Conservation (phyloP, 345 rosid species). For the Arabidopsis arenosa region DNA sequence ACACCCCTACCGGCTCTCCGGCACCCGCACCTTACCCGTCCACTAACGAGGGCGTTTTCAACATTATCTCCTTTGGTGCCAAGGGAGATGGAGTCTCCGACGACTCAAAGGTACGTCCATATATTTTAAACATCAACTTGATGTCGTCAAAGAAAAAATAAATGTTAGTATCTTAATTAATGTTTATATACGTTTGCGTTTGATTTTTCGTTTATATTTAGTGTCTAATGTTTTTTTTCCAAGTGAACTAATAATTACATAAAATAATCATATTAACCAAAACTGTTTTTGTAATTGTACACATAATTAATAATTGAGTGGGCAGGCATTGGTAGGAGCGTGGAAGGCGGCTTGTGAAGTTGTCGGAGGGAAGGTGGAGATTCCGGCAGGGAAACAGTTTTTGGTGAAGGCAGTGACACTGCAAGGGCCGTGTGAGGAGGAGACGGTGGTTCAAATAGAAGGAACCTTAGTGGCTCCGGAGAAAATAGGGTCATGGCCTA, state of each 20-base stretch:
- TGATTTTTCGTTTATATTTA: neutral
- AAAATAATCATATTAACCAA: neutral
- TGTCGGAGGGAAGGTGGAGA: slow-evolving; percentile 41
- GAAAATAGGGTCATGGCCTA: slow-evolving; percentile 68
- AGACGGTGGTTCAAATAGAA: slow-evolving; percentile 60
- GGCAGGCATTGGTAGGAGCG: slow-evolving; percentile 40
- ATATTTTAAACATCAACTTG: neutral
- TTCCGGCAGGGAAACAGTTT: slow-evolving; percentile 40
- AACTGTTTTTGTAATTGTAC: neutral
- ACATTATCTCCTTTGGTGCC: slow-evolving; percentile 45
- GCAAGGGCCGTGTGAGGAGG: slow-evolving; percentile 43
- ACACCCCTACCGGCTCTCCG: slow-evolving; percentile 31
- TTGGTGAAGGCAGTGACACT: slow-evolving; percentile 45
- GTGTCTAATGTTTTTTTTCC: neutral
- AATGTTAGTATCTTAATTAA: neutral
- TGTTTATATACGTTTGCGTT: slow-evolving; percentile 11
- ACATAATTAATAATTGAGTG: neutral
- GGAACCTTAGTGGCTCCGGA: slow-evolving; percentile 76
- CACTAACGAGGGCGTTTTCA: slow-evolving; percentile 26
- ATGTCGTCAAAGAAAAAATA: neutral
- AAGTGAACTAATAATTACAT: neutral
- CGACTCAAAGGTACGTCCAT: slow-evolving; percentile 42
- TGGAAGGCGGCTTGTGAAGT: slow-evolving; percentile 47
- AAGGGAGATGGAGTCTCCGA: slow-evolving; percentile 45
- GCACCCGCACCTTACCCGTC: slow-evolving; percentile 35